Base-by-base conservation (phyloP, 345 rosid species). In the Citrus cavaleriei region DNA sequence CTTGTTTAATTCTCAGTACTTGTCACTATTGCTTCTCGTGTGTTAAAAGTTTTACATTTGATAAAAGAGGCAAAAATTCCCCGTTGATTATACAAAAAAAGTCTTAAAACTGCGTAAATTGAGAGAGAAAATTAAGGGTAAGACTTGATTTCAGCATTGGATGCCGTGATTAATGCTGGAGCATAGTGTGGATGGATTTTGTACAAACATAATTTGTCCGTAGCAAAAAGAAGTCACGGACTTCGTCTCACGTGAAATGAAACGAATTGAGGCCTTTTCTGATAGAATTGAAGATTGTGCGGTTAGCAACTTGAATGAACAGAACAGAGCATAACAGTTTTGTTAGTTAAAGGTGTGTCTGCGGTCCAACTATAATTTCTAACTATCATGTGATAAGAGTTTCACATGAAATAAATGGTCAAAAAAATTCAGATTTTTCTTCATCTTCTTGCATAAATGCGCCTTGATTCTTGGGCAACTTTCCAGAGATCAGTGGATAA, bases 141-240 rank as follows among this genome's bases (percentile, higher is more conserved):
- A 55, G 40, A 6, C 68, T 37, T 75, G 61, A 30, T 62, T 65
- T 34, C 69, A 79, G 74, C 82, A 54, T 83, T 80, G 80, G 85
- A 80, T 80, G 58, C 87, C 88, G 80, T 80, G 79, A 87, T 85
- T 68, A 70, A 71, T 81, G 88, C 79, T 62, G 55, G 61, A 73
- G 79, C 68, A 74, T 77, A 72, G 49, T 34, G 72, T 40, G 40
- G 5, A 37, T 42, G 74, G 28, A 67, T 67, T 67, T n/a, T 30
- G 54, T 63, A 34, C 76, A 74, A 77, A 46, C n/a, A 54, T 32
- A 40, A 64, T 67, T 85, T 78, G 84, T 77, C 81, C 25, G 3
- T 73, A 76, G 51, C 34, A 46, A 46, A 37, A 49, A 9, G 27
- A 80, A 84, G 85, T 88, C 88, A 84, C 88, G 87, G 87, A 71